Evolutionary conservation across 2,329 filamentous ascomycete genomes (phyloP), one percentile per base, ranked within the genome.

Genomic region (Cladosporium sphaerospermum): DNA sequence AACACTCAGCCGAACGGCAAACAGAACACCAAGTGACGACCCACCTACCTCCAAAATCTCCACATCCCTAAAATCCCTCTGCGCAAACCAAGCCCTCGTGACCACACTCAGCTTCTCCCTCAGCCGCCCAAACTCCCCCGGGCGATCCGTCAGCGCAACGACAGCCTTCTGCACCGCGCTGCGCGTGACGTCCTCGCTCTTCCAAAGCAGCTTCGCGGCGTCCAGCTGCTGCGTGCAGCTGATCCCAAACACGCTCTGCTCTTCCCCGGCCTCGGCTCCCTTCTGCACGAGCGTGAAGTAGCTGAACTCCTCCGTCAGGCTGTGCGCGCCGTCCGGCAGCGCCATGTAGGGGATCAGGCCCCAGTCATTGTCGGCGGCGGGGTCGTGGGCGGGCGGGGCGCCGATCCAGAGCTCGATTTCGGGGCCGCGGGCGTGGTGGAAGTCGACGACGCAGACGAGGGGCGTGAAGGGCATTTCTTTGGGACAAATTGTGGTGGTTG

Each of bases 101-200:
- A 99, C 91, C 32, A 96, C 84, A 45, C 88, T 87, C 58, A 99
- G 75, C 60, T 93, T 86, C 71, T 97, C 89, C 63, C 92, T 84
- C 67, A 99, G 75, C 74, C 93, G 88, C 53, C 90, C 91, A 70
- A 99, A 95, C 64, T 84, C 84, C 66, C 93, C 88, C 8, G 93
- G 93, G 58, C 83, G 89, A 70, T 96, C 89, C 52, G 89, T 90
- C 61, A 99, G 89, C 52, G 96, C 90, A 43, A 99, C 92, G 3
- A 99, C 90, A 11, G 92, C 93, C 75, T 99, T 99, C 69, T 99
- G 93, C 40, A 99, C 93, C 1, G 93, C 96, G 56, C 89, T 96
- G 57, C 93, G 81, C n/a, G 93, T 99, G 48, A 99, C 93, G 54
- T 97, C 92, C 47, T 86, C 77, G 0, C 90, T 87, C 28, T 89